Percentiles rank a stretch among this genome's conserved stretches.
These are phyloP conservation scores for Globisporangium splendens DNA, from an alignment of 352 stramenopile genomes.

Conservation along the genomic window DNA sequence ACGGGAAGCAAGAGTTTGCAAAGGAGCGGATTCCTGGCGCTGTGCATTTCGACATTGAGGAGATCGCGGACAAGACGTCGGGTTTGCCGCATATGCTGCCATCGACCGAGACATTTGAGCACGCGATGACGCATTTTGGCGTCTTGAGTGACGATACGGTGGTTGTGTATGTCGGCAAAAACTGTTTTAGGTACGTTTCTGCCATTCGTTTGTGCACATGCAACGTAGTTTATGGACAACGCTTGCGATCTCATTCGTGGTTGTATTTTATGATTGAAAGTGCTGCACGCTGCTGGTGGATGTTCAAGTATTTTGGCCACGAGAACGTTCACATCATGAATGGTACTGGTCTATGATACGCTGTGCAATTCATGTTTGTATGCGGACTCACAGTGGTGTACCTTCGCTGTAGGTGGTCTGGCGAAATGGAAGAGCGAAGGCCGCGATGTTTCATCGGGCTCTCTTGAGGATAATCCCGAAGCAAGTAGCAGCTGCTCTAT, in stretches of 20 bases:
- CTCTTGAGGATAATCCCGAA: too few relatives aligned
- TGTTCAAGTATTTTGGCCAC: conserved; percentile 89
- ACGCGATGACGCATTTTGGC: conserved; percentile 58
- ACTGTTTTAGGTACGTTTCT: conserved; percentile 68
- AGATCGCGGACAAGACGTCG: conserved; percentile 64
- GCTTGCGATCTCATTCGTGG: too few relatives aligned
- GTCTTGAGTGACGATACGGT: conserved; percentile 70
- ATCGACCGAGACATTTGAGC: conserved; percentile 53
- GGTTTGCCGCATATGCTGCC: conserved; percentile 87
- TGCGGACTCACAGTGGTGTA: too few relatives aligned
- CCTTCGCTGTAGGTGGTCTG: conserved; percentile 42
- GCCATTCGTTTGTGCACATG: too few relatives aligned
- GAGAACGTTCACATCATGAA: conserved; percentile 87
- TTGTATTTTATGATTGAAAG: conserved; percentile 15
- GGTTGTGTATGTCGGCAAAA: conserved; percentile 76
- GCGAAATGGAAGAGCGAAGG: conserved; percentile 70
- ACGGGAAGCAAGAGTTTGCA: conserved; percentile 54
- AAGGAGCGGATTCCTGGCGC: conserved; percentile 71
- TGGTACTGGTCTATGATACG: conserved; percentile 40
- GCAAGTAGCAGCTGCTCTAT: conserved; percentile 13
- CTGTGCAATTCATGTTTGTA: too few relatives aligned
- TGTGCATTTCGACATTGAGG: conserved; percentile 92
- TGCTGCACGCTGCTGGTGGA: conserved; percentile 83
- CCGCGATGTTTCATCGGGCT: conserved; percentile 31
- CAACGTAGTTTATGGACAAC: too few relatives aligned